Evolutionary conservation across 1,284 basidiomycete species (phyloP).

Genomic region (Apiotrichum gracile): DNA sequence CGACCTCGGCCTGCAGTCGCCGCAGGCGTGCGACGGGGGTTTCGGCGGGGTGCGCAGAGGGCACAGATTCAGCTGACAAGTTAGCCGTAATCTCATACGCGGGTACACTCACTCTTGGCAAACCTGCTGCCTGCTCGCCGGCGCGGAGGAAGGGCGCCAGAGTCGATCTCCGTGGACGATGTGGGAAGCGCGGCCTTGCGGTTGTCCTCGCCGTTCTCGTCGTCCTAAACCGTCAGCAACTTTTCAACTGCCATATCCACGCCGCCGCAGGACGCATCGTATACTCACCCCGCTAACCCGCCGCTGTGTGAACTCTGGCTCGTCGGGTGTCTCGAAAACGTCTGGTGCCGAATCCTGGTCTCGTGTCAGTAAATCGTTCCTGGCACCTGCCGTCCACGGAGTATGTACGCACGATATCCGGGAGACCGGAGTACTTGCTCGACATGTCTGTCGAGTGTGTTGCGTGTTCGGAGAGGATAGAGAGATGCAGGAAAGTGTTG

Average conservation of each 20-base stretch:
- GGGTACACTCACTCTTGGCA: neutral
- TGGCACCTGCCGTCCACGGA: neutral
- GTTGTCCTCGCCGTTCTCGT: conserved; percentile 11
- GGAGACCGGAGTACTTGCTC: conserved; percentile 77
- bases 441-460: conserved; percentile 15
- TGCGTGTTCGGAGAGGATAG: no score
- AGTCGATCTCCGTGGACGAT: conserved; percentile 4
- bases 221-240: conserved; percentile 7
- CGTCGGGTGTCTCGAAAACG: conserved; percentile 84
- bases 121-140: neutral
- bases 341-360: conserved; percentile 79
- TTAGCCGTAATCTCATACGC: neutral
- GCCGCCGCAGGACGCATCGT: neutral
- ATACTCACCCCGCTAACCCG: conserved; percentile 30
- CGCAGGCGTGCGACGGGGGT: conserved; percentile 39
- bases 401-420: conserved; percentile 68
- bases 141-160: conserved; percentile 6
- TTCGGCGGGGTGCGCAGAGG: neutral
- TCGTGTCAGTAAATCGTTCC: neutral
- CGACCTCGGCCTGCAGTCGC: conserved; percentile 48
- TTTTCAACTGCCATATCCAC: neutral
- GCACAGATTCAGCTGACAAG: neutral
- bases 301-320: conserved; percentile 26
- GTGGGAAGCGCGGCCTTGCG: neutral
- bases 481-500: no score